These are phyloP conservation scores for Colletotrichum gloeosporioides DNA, from an alignment of 2,329 filamentous ascomycete species.

Conservation along the genomic window DNA sequence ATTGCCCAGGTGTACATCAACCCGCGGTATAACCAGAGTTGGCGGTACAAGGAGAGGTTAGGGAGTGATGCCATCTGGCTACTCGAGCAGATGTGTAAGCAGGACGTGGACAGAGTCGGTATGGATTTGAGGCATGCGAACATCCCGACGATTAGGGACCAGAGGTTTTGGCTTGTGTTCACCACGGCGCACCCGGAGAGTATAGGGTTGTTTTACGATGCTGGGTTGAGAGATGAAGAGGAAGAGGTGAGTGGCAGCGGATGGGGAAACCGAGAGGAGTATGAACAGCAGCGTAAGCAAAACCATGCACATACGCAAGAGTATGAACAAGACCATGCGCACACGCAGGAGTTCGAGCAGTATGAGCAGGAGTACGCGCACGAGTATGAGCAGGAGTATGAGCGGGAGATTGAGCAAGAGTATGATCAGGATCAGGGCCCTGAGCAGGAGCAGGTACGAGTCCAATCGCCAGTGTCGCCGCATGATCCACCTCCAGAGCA, in stretches of 20 bases:
- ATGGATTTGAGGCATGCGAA: conserved; percentile 20
- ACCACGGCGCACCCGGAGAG: conserved; percentile 2
- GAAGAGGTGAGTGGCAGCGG: neutral
- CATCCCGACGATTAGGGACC: conserved; percentile 17
- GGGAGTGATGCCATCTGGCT: conserved; percentile 40
- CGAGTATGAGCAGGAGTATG: neutral
- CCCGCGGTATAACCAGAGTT: neutral
- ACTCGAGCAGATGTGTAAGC: conserved; percentile 32
- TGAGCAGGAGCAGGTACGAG: neutral
- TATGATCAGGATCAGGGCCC: neutral
- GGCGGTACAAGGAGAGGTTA: conserved; percentile 23
- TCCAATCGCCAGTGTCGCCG: neutral
- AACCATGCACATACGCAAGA: neutral
- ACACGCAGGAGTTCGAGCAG: neutral
- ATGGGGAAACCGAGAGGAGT: neutral
- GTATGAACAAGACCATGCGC: neutral
- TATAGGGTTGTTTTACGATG: conserved; percentile 17
- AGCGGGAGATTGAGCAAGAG: neutral
- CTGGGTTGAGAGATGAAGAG: conserved; percentile 12
- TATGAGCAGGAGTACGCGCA: neutral
- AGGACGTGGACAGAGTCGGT: conserved; percentile 2
- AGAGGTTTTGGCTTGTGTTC: conserved; percentile 28
- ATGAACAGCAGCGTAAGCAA: neutral
- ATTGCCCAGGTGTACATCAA: conserved; percentile 37
- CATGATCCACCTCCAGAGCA: neutral